Evolutionary conservation across 1,139 yeast genomes (phyloP).

Genomic region (Pichia cactophila): DNA sequence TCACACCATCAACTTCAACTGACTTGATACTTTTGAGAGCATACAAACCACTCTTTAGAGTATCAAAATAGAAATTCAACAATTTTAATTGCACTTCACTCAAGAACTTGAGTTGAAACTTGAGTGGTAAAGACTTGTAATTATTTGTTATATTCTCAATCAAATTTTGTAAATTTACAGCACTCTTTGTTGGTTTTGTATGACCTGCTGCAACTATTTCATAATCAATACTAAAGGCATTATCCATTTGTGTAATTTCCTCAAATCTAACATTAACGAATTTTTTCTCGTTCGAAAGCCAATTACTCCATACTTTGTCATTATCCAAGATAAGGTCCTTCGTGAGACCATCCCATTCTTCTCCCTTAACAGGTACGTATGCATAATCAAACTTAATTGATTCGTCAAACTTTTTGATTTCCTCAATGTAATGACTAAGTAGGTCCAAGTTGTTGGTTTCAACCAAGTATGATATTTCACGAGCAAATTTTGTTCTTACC

Average conservation of each 20-base stretch:
- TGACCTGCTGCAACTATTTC: slow-evolving; percentile 44
- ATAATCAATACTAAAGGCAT: slow-evolving; percentile 55
- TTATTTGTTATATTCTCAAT: slow-evolving; percentile 62
- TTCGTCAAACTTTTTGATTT: slow-evolving; percentile 53
- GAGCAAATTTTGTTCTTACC: slow-evolving; percentile 39
- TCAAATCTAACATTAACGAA: slow-evolving; percentile 51
- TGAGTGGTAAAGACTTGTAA: slow-evolving; percentile 48
- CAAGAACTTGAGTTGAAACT: slow-evolving; percentile 60
- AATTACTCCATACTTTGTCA: slow-evolving; percentile 40
- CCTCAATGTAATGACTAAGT: slow-evolving; percentile 54
- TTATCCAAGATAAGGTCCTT: slow-evolving; percentile 43
- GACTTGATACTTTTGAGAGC: slow-evolving; percentile 38
- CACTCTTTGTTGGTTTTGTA: slow-evolving; percentile 59
- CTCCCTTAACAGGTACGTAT: slow-evolving; percentile 27
- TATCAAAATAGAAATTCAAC: slow-evolving; percentile 51
- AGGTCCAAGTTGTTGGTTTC: slow-evolving; percentile 34
- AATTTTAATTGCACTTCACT: slow-evolving; percentile 63
- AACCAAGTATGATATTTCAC: slow-evolving; percentile 21
- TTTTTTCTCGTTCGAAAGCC: slow-evolving; percentile 61
- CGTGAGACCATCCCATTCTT: slow-evolving; percentile 49
- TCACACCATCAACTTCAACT: slow-evolving; percentile 26
- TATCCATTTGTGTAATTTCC: slow-evolving; percentile 44
- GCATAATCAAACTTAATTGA: slow-evolving; percentile 45
- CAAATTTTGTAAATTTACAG: slow-evolving; percentile 53
- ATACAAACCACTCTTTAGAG: slow-evolving; percentile 39